These are phyloP conservation scores for Globisporangium barbulae DNA, from an alignment of 352 stramenopile species.

Conservation along the genomic window DNA sequence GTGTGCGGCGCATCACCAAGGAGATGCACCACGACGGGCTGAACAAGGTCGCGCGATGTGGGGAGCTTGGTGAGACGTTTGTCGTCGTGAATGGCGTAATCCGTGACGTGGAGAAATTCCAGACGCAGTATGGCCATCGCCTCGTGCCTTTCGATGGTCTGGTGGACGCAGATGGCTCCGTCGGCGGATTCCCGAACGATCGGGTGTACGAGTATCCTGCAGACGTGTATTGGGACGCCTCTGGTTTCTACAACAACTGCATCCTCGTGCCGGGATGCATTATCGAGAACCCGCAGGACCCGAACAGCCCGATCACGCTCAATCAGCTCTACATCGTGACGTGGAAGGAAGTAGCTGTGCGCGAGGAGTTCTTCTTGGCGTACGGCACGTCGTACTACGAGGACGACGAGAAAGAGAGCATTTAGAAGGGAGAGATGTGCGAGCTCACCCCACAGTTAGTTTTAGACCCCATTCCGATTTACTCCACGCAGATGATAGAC, in stretches of 20 bases:
- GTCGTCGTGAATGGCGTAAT: constrained; percentile 85
- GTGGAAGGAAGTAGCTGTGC: constrained; percentile 82
- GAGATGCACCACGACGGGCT: constrained; percentile 85
- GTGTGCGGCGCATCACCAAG: constrained; percentile 80
- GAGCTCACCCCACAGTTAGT: constrained; percentile 16
- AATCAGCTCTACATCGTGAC: constrained; percentile 88
- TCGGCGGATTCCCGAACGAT: constrained; percentile 83
- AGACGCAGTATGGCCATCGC: constrained; percentile 84
- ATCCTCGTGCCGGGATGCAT: constrained; percentile 85
- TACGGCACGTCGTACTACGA: constrained; percentile 90
- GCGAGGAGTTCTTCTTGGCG: constrained; percentile 86
- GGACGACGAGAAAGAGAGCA: constrained; percentile 69
- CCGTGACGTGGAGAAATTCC: constrained; percentile 85
- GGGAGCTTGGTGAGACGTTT: constrained; percentile 84
- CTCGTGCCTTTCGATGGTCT: constrained; percentile 79
- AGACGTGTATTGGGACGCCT: constrained; percentile 85
- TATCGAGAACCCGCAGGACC: constrained; percentile 77
- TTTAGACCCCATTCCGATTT: neutral
- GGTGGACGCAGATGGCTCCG: constrained; percentile 81
- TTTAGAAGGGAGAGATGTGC: constrained; percentile 20
- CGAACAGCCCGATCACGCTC: constrained; percentile 71
- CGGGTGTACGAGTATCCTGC: constrained; percentile 85
- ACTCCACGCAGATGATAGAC: constrained; percentile 7
- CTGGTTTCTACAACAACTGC: constrained; percentile 88
- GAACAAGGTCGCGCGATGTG: constrained; percentile 84